Percentiles rank a stretch among this genome's conserved stretches.
Conservation (phyloP, 225 moss, liverwort and hornwort genomes). For the Marchantia paleacea region DNA sequence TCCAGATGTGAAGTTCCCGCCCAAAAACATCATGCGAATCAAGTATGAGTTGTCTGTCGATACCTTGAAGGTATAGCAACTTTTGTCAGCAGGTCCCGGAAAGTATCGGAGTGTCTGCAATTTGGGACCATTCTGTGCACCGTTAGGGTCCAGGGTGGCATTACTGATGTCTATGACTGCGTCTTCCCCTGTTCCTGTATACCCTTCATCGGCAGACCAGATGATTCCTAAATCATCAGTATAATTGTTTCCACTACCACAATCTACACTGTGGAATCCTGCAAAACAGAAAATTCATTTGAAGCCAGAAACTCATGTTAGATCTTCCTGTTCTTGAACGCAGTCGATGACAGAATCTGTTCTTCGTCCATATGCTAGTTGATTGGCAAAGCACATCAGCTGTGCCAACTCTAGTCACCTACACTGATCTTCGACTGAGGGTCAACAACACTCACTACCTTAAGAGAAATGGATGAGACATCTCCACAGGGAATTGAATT, state of each 20-base stretch:
- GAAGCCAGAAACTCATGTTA: too few species aligned
- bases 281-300: not conserved
- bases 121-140: not conserved
- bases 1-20: slow-evolving; percentile 5
- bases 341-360: too few species aligned
- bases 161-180: not conserved
- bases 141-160: not conserved
- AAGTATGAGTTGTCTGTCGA: not conserved
- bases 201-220: not conserved
- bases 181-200: not conserved
- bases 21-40: not conserved
- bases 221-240: not conserved
- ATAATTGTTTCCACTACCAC: not conserved
- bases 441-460: too few species aligned
- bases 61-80: not conserved
- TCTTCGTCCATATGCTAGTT: too few species aligned
- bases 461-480: too few species aligned
- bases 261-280: slow-evolving; percentile 7
- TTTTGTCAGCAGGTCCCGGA: not conserved
- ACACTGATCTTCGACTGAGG: too few species aligned
- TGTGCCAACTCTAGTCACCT: too few species aligned
- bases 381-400: too few species aligned
- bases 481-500: too few species aligned
- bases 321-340: too few species aligned
- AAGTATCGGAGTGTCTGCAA: slow-evolving; percentile 18